These are phyloP conservation scores for Aleurites moluccanus DNA, from an alignment of 441 rosid species.

Conservation along the genomic window DNA sequence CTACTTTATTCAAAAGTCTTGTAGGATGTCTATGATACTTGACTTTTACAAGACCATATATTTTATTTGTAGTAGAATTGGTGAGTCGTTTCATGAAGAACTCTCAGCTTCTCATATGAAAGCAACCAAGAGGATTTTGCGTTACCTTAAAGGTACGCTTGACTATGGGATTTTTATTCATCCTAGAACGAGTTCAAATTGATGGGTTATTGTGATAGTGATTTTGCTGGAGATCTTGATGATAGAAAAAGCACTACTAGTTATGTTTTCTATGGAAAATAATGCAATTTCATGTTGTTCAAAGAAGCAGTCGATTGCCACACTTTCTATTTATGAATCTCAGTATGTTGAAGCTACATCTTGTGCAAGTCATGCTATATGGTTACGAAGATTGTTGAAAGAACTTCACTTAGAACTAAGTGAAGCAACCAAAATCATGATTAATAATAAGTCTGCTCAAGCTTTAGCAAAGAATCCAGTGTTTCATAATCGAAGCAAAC, in stretches of 20 bases:
- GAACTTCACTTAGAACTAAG: background rate
- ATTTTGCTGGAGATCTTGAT: background rate
- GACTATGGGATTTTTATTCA: background rate
- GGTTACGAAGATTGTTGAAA: background rate
- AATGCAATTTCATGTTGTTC: background rate
- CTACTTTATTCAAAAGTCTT: background rate
- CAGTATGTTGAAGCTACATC: background rate
- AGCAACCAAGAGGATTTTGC: background rate
- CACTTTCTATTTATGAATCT: no score
- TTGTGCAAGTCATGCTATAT: background rate
- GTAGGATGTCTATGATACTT: background rate
- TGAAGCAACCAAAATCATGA: background rate
- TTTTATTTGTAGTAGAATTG: no score
- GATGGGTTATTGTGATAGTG: background rate
- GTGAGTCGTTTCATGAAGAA: background rate
- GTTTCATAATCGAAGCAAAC: background rate
- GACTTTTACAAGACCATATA: background rate
- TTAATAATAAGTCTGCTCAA: background rate
- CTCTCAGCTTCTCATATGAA: background rate
- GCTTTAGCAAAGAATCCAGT: background rate
- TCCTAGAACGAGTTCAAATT: background rate
- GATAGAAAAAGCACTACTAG: background rate
- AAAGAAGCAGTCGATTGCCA: background rate
- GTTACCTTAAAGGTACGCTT: background rate
- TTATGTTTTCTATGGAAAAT: background rate